These are phyloP conservation scores for Blastobotrys illinoisensis DNA, from an alignment of 1,139 yeast species.

Conservation along the genomic window DNA sequence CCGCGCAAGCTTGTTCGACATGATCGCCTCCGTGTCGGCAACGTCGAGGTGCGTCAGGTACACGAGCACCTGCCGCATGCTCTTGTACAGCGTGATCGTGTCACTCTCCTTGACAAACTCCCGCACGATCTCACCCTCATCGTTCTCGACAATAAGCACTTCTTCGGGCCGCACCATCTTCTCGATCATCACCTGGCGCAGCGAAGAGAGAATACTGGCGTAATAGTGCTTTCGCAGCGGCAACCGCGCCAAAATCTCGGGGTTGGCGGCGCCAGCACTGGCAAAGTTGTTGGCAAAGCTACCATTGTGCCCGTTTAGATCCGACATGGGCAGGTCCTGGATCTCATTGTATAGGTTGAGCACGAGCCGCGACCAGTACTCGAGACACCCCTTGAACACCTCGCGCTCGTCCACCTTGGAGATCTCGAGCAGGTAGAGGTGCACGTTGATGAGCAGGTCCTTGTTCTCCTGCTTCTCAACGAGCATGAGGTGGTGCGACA, in stretches of 20 bases:
- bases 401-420: slow-evolving; percentile 94
- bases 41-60: slow-evolving; percentile 94
- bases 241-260: slow-evolving; percentile 64
- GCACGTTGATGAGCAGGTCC: slow-evolving; percentile 64
- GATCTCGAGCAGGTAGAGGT: slow-evolving; percentile 73
- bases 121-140: slow-evolving; percentile 97
- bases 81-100: slow-evolving; percentile 89
- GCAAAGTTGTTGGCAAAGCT: slow-evolving; percentile 39
- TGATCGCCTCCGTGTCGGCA: slow-evolving; percentile 85
- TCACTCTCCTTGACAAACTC: slow-evolving; percentile 96
- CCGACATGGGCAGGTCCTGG: slow-evolving; percentile 67
- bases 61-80: slow-evolving; percentile 92
- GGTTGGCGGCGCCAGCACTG: slow-evolving; percentile 81
- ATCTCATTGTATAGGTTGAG: slow-evolving; percentile 78
- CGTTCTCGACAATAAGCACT: slow-evolving; percentile 92
- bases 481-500: slow-evolving; percentile 67
- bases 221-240: slow-evolving; percentile 86
- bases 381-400: slow-evolving; percentile 88
- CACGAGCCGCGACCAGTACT: slow-evolving; percentile 87
- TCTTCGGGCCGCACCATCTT: slow-evolving; percentile 99
- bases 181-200: slow-evolving; percentile 88
- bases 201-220: slow-evolving; percentile 64
- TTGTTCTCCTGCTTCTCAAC: slow-evolving; percentile 62
- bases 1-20: slow-evolving; percentile 83
- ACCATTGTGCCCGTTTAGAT: slow-evolving; percentile 71